Percentiles rank a stretch among this genome's conserved stretches.
Conservation (phyloP, 805 yeast species). For the Kodamaea jinghongensis region DNA sequence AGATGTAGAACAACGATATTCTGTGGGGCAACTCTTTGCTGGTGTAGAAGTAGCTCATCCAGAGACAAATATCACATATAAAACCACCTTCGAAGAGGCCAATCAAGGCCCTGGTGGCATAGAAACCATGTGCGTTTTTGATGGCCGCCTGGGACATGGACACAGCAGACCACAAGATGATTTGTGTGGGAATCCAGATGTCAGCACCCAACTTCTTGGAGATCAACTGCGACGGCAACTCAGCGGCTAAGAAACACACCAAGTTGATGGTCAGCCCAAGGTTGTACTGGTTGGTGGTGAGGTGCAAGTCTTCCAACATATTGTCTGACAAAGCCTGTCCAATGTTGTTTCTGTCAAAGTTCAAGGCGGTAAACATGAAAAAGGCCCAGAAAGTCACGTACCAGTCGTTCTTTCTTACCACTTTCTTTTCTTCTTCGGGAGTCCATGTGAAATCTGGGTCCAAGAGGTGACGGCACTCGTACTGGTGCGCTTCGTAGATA, state of each 20-base stretch:
- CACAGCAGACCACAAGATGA: slow-evolving; percentile 22
- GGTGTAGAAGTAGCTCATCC: slow-evolving; percentile 68
- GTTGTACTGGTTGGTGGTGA: slow-evolving; percentile 23
- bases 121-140: slow-evolving; percentile 18
- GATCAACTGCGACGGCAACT: slow-evolving; percentile 25
- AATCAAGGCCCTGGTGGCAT: slow-evolving; percentile 20
- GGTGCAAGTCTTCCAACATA: slow-evolving; percentile 19
- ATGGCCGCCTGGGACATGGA: slow-evolving; percentile 21
- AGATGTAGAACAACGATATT: slow-evolving; percentile 58
- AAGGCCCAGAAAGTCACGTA: slow-evolving; percentile 23
- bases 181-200: slow-evolving; percentile 25
- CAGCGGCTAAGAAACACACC: slow-evolving; percentile 23
- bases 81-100: slow-evolving; percentile 25
- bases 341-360: slow-evolving; percentile 24
- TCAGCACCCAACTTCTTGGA: slow-evolving; percentile 27
- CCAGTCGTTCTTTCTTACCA: slow-evolving; percentile 21
- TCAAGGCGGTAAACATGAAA: slow-evolving; percentile 22
- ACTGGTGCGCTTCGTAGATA: slow-evolving; percentile 46
- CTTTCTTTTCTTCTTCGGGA: slow-evolving; percentile 18
- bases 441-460: slow-evolving; percentile 51
- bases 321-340: slow-evolving; percentile 25
- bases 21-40: slow-evolving; percentile 56
- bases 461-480: slow-evolving; percentile 54
- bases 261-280: slow-evolving; percentile 22
- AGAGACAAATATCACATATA: slow-evolving; percentile 60